A percentile compares a stretch with the other conserved stretches of the same genome.
Conservation (phyloP, 768 basidiomycete species). For the Antrodiella citrinella region DNA sequence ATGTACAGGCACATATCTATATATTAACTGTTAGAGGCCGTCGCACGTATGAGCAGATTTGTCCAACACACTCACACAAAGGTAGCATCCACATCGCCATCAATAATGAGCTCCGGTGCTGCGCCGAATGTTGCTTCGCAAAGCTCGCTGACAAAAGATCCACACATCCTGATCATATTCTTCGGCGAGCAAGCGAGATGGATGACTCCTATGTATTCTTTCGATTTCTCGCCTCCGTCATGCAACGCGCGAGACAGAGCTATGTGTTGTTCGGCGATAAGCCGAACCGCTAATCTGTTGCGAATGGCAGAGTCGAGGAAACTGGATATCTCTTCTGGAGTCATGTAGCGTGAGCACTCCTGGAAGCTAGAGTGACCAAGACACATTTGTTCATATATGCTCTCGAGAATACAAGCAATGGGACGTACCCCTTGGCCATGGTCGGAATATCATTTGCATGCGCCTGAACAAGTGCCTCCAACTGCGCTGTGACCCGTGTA, state of each 20-base stretch:
- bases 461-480: slow-evolving; percentile 63
- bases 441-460: slow-evolving; percentile 88
- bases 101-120: slow-evolving; percentile 57
- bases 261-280: slow-evolving; percentile 90
- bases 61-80: slow-evolving; percentile 58
- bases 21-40: neutral
- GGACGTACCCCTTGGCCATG: slow-evolving; percentile 76
- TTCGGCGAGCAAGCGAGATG: slow-evolving; percentile 64
- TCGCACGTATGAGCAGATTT: neutral
- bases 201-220: slow-evolving; percentile 61
- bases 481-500: slow-evolving; percentile 50
- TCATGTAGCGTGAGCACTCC: slow-evolving; percentile 79
- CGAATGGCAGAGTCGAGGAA: slow-evolving; percentile 83
- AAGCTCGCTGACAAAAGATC: slow-evolving; percentile 74
- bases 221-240: slow-evolving; percentile 24
- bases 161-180: slow-evolving; percentile 70
- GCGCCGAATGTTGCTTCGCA: slow-evolving; percentile 80
- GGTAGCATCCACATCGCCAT: slow-evolving; percentile 61
- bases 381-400: neutral
- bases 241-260: slow-evolving; percentile 66
- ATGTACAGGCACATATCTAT: slow-evolving; percentile 81
- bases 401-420: neutral
- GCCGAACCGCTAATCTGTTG: slow-evolving; percentile 78
- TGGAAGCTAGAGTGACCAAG: slow-evolving; percentile 78
- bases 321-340: slow-evolving; percentile 64